Evolutionary conservation across 768 basidiomycete species (phyloP), one percentile per base, ranked within the genome.

Genomic region (Tulasnella calospora): DNA sequence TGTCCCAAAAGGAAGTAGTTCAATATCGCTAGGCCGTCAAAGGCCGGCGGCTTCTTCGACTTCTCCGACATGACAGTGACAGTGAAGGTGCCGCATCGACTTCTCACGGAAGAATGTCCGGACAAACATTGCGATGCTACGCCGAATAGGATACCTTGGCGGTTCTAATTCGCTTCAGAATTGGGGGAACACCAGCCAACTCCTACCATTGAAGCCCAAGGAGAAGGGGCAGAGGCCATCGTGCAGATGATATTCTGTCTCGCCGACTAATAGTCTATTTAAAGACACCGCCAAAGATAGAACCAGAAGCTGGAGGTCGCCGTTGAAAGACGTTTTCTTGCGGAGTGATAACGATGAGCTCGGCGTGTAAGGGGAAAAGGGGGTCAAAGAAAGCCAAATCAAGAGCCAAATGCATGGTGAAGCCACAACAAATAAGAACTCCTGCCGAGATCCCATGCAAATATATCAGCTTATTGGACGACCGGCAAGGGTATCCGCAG

Each of bases 1-100:
- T 13, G 7, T 10, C 44, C 13, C 61, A 35, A 33, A 23, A 13
- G 30, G 61, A 35, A 67, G 61, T 15, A 12, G 35, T 30, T 7
- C 30, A 51, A 7, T 3, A 51, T 35, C 15, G 61, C 30, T 35
- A 6, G 30, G 30, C 17, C 0, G 30, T 33, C 61, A 67, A 67
- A 35, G 13, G 30, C 17, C 61, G 61, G 61, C 33, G 61, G 1
- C 61, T 67, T 67, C 61, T 35, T 67, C 9, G 13, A 27, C 61
- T 67, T 67, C 30, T 67, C 61, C 61, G 61, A 67, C 30, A 67
- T 67, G 61, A 35, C 61, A 67, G 61, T 67, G 61, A 35, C 61
- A 67, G 61, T 30, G 61, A 67, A 67, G 61, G 61, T 67, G 61
- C 13, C 61, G 61, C 61, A 67, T 33, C 30, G 61, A 67, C 61